These are phyloP conservation scores for Penicillium cosmopolitanum DNA, from an alignment of 495 filamentous ascomycete species.

Conservation along the genomic window DNA sequence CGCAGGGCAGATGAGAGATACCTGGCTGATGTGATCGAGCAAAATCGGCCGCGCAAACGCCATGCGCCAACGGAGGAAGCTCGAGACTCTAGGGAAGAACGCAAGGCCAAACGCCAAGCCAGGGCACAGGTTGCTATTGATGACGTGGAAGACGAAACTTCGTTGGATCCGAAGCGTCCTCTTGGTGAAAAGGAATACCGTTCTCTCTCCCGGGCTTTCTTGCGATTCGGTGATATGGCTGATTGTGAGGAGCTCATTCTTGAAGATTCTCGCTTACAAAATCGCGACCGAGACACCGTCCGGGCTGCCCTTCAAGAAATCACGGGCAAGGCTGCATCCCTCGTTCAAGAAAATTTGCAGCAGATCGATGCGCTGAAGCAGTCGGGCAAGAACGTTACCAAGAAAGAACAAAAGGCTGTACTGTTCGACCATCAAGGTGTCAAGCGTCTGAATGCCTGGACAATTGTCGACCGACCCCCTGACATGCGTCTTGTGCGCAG, in stretches of 20 bases:
- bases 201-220: slow-evolving; percentile 83
- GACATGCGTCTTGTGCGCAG: slow-evolving; percentile 85
- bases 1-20: slow-evolving; percentile 80
- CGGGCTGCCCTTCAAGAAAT: slow-evolving; percentile 72
- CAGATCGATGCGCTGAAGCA: slow-evolving; percentile 64
- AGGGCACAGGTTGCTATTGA: slow-evolving; percentile 70
- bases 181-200: slow-evolving; percentile 89
- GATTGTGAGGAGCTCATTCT: slow-evolving; percentile 85
- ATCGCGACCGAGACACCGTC: slow-evolving; percentile 77
- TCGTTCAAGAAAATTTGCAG: slow-evolving; percentile 69
- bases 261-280: slow-evolving; percentile 77
- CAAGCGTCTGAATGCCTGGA: slow-evolving; percentile 92
- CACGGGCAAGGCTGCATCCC: slow-evolving; percentile 65
- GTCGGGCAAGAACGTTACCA: slow-evolving; percentile 75
- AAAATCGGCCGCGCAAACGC: slow-evolving; percentile 84
- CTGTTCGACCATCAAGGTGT: slow-evolving; percentile 91
- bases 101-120: slow-evolving; percentile 90
- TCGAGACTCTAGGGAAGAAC: slow-evolving; percentile 77
- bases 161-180: slow-evolving; percentile 80
- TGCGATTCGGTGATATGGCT: slow-evolving; percentile 85
- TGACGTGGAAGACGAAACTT: slow-evolving; percentile 58
- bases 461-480: slow-evolving; percentile 82
- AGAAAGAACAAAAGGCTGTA: slow-evolving; percentile 96
- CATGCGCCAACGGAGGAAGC: slow-evolving; percentile 69
- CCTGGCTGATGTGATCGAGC: slow-evolving; percentile 78